A percentile compares a stretch with the other conserved stretches of the same genome.
Conservation (phyloP, 441 rosid species). For the Gossypium laxum region DNA sequence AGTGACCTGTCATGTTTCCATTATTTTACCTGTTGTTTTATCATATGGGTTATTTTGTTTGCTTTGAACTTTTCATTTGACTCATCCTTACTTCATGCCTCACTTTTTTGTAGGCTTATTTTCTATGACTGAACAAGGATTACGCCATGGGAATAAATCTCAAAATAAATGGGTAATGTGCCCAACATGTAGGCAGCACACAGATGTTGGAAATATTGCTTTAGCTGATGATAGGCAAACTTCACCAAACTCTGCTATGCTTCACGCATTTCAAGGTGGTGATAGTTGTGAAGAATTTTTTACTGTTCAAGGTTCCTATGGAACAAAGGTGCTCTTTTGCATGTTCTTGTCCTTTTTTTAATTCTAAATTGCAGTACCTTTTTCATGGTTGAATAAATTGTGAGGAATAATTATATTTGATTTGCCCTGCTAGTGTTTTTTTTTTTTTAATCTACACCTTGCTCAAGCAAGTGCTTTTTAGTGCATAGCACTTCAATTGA, state of each 20-base stretch:
- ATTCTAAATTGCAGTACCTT: neutral
- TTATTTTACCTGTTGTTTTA: neutral
- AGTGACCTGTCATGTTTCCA: neutral
- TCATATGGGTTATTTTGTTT: neutral
- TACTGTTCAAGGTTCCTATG: conserved; percentile 80
- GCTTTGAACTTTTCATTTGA: conserved; percentile 2
- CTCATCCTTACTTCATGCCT: conserved; percentile 11
- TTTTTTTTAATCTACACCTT: neutral
- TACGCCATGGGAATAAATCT: conserved; percentile 30
- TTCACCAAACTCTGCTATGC: conserved; percentile 20
- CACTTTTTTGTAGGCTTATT: conserved; percentile 50
- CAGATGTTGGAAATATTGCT: conserved; percentile 74
- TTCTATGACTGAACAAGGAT: conserved; percentile 59
- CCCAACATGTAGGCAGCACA: conserved; percentile 85
- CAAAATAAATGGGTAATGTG: conserved; percentile 76
- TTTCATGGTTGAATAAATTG: conserved; percentile 2
- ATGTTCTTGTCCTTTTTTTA: neutral
- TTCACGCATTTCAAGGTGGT: conserved; percentile 33
- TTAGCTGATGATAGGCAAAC: conserved; percentile 62
- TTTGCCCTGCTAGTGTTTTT: neutral
- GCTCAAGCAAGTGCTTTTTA: neutral
- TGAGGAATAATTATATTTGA: neutral
- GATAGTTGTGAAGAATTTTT: conserved; percentile 45
- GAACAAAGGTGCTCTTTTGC: conserved; percentile 64
- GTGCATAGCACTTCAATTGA: neutral